phyloP scores from a whole-genome alignment of 2,329 filamentous ascomycete genomes.

The Aureobasidium sp. region DNA sequence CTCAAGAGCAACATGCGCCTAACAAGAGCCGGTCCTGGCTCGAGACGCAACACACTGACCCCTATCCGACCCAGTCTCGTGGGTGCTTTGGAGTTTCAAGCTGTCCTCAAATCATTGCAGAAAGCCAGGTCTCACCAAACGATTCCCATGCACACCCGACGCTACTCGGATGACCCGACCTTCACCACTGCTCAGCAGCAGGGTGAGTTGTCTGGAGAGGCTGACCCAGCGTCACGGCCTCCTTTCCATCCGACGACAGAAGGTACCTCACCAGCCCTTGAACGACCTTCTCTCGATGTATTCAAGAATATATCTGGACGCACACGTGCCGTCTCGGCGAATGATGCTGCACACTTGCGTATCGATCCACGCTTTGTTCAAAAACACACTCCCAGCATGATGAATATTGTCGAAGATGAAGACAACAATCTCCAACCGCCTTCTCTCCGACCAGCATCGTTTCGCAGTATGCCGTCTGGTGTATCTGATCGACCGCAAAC shows the following conservation, averaged over 20 bases:
- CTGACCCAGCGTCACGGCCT: conserved; percentile 38
- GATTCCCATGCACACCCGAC: conserved; percentile 58
- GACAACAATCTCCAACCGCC: conserved; percentile 13
- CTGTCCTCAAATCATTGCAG: conserved; percentile 78
- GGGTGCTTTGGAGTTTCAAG: conserved; percentile 87
- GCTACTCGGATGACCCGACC: conserved; percentile 59
- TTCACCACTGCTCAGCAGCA: conserved; percentile 38
- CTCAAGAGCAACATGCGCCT: conserved; percentile 91
- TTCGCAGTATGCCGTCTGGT: conserved; percentile 4
- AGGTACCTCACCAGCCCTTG: not conserved
- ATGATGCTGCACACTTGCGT: conserved; percentile 43
- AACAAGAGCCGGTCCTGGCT: conserved; percentile 55
- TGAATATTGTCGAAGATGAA: conserved; percentile 20
- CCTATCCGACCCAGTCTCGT: conserved; percentile 89
- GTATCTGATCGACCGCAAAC: not conserved
- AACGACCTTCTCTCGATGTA: conserved; percentile 21
- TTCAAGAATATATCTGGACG: conserved; percentile 21
- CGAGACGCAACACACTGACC: conserved; percentile 65
- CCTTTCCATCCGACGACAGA: conserved; percentile 22
- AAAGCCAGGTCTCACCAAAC: conserved; percentile 69
- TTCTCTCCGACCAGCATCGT: conserved; percentile 7
- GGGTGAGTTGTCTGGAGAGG: conserved; percentile 39
- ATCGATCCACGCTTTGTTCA: conserved; percentile 31
- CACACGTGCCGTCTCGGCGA: conserved; percentile 51
- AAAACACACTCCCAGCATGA: conserved; percentile 6